Evolutionary conservation across 495 filamentous ascomycete species (phyloP).

Genomic region (Pseudotulostoma volvatum): DNA sequence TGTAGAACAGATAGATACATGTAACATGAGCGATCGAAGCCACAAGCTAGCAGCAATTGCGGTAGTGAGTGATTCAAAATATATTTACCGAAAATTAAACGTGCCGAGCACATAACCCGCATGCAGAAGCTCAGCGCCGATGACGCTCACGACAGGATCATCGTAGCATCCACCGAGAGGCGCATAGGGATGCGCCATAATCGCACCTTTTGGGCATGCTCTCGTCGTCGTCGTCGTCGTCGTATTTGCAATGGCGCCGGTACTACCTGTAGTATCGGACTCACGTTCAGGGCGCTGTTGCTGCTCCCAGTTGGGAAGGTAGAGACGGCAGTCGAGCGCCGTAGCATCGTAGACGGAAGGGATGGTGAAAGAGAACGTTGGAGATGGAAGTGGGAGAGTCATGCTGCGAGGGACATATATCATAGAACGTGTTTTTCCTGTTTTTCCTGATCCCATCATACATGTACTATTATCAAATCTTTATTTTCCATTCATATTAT

Average conservation of each 20-base stretch:
- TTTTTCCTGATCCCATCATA: no score
- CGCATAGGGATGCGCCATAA: conserved; percentile 86
- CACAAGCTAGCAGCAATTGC: no score
- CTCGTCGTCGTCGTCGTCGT: conserved; percentile 5
- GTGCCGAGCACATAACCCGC: conserved; percentile 63
- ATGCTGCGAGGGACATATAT: no score
- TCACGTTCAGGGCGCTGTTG: conserved; percentile 15
- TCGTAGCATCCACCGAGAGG: conserved; percentile 74
- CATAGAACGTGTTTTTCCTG: no score
- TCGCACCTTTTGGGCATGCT: conserved; percentile 43
- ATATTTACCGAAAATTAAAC: conserved; percentile 75
- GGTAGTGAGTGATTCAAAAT: not conserved
- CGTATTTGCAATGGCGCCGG: no score
- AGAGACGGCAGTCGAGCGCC: conserved; percentile 63
- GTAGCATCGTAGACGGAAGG: conserved; percentile 69
- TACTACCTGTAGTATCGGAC: no score
- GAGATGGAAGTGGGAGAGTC: not conserved
- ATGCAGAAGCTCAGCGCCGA: conserved; percentile 44
- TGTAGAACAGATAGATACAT: not conserved
- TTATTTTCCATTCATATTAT: no score
- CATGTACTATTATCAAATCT: no score
- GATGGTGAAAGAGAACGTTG: conserved; percentile 39
- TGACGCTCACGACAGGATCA: conserved; percentile 53
- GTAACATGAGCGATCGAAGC: no score
- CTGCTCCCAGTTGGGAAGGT: conserved; percentile 38